Conservation (phyloP, 345 rosid genomes). For the Excoecaria agallocha region DNA sequence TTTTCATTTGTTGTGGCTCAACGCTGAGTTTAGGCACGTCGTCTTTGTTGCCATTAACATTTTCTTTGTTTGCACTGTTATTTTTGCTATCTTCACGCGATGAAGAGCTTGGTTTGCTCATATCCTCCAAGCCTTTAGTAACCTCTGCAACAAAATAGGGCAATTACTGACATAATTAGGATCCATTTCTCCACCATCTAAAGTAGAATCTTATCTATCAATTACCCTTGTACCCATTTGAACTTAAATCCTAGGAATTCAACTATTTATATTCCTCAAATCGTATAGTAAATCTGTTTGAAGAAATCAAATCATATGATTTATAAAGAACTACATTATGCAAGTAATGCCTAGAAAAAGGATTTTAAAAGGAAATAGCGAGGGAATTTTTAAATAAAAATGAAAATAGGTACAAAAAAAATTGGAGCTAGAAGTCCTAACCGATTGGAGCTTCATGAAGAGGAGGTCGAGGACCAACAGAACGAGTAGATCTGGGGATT, state of each 20-base stretch:
- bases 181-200: neutral
- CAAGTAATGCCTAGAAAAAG: neutral
- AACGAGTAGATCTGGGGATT: slow-evolving; percentile 40
- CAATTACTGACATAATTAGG: neutral
- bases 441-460: slow-evolving; percentile 29
- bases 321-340: neutral
- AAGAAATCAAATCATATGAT: neutral
- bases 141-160: slow-evolving; percentile 25
- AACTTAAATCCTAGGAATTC: neutral
- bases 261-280: neutral
- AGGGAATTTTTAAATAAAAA: neutral
- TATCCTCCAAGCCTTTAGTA: slow-evolving; percentile 13
- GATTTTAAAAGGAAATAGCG: neutral
- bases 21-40: slow-evolving; percentile 51
- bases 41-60: slow-evolving; percentile 37
- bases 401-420: neutral
- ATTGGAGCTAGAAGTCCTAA: slow-evolving; percentile 15
- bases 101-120: slow-evolving; percentile 21
- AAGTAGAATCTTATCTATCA: neutral
- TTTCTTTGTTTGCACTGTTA: slow-evolving; percentile 42
- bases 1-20: slow-evolving; percentile 80
- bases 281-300: neutral
- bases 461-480: slow-evolving; percentile 26
- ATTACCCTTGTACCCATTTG: neutral
- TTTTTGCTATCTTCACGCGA: slow-evolving; percentile 19